Percentiles rank a stretch among this genome's conserved stretches.
Conservation (phyloP, 148 eudicot genomes). For the Dysphania ambrosioides region DNA sequence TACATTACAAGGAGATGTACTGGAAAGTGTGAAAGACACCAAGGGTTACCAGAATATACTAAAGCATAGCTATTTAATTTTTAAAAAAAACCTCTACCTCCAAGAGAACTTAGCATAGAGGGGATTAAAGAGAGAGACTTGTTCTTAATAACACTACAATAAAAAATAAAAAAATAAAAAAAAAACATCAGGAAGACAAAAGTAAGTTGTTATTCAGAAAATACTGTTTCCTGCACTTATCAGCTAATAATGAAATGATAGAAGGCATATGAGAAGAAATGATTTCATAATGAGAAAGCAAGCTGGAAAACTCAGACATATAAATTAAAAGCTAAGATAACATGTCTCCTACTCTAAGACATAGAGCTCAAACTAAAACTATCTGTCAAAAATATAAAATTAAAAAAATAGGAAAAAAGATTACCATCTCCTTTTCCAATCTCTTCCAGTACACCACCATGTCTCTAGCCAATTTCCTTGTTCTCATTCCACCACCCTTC, state of each 20-base stretch:
- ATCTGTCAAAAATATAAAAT: background rate
- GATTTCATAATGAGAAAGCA: background rate
- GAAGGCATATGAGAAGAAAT: constrained; percentile 2
- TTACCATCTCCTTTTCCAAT: constrained; percentile 97
- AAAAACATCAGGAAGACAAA: background rate
- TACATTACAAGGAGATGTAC: background rate
- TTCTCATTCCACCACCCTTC: constrained; percentile 75
- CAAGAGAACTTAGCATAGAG: background rate
- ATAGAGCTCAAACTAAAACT: background rate
- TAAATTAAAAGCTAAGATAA: background rate
- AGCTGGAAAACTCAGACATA: constrained; percentile 6
- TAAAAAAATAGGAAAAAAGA: background rate
- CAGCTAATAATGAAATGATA: background rate
- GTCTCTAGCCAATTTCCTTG: constrained; percentile 92
- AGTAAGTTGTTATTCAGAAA: background rate
- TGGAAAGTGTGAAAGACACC: background rate
- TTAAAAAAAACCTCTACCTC: background rate
- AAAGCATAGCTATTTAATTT: background rate
- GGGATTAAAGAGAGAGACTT: background rate
- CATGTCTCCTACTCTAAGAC: background rate
- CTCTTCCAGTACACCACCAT: constrained; percentile 95
- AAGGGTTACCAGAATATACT: background rate
- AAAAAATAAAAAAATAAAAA: background rate
- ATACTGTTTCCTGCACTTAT: background rate
- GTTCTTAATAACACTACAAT: background rate